Evolutionary conservation across 225 moss, liverwort and hornwort genomes (phyloP), one percentile per base, ranked within the genome.

Genomic region (Pseudisothecium myosuroides): DNA sequence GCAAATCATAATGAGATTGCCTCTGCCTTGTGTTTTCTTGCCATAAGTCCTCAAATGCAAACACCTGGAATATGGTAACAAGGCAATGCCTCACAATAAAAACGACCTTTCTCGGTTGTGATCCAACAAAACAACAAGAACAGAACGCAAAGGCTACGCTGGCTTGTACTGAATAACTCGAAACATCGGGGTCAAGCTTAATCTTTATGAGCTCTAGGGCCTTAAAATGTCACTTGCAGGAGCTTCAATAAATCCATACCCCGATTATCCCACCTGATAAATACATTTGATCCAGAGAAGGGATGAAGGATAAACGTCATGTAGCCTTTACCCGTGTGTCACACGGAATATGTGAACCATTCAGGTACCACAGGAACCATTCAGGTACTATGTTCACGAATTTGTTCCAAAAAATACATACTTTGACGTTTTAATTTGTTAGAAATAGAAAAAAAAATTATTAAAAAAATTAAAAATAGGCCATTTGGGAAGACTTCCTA

Each of bases 1-100:
- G 91, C 85, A 98, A 89, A 74, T 97, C 97, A 89, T 98, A 98
- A 90, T 97, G 94, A 71, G 89, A 94, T 85, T 94, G 92, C 97
- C 97, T 96, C 87, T 94, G 96, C 89, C 93, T 91, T 85, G 97
- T 91, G 65, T 94, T 96, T 67, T 93, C 94, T 92, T 96, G 92
- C 95, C 96, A 97, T 56, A 86, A 89, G 76, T 88, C 90, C 87
- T 94, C 94, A 90, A 98, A 96, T 87, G 85, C 87, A 78, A 82
- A 89, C 62, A 97, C 92, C 98, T 98, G 94, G 60, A 92, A 95
- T 76, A 76, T 41, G 81, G 85, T 39, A 80, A 76, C 73, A 88
- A 32, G 75, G 85, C 10, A 88, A 73, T 15, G 43, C 41, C 81
- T 37, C 36, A 49, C 56, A 28, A 59, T 45, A 58, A 86, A 75